A percentile compares a stretch with the other conserved stretches of the same genome.
Evolutionary conservation across 83 land plant genomes (phyloP).

Genomic region (Isoetes engelmannii): DNA sequence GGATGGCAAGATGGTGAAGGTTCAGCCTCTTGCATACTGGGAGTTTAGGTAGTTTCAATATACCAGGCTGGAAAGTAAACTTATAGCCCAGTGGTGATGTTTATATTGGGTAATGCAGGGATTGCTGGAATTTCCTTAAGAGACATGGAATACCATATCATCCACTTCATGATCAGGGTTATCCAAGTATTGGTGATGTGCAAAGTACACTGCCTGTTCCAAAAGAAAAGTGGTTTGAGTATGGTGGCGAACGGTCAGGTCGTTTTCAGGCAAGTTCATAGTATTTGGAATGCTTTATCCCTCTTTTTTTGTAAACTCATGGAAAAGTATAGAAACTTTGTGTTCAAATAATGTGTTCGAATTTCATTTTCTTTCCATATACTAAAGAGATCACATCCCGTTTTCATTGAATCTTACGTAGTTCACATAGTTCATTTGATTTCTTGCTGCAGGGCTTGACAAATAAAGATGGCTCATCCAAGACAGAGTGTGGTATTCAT

Average conservation of each 20-base stretch:
- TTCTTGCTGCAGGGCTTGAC: constrained; percentile 36
- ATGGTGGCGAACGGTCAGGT: constrained; percentile 40
- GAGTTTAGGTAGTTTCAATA: constrained; percentile 35
- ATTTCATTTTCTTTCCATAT: too few species aligned
- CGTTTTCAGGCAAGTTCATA: constrained; percentile 28
- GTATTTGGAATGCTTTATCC: not conserved
- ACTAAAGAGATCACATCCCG: not conserved
- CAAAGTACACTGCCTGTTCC: constrained; percentile 40
- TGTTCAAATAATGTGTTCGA: too few species aligned
- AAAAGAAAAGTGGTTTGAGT: constrained; percentile 38
- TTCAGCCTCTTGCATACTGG: constrained; percentile 42
- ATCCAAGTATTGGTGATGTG: constrained; percentile 38
- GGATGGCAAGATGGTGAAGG: constrained; percentile 26
- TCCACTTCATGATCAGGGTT: constrained; percentile 41
- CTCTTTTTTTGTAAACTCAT: too few species aligned
- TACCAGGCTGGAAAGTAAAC: too few species aligned
- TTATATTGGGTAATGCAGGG: too few species aligned
- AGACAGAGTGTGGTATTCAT: constrained; percentile 38
- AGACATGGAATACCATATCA: constrained; percentile 31
- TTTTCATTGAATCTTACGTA: too few species aligned
- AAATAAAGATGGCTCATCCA: constrained; percentile 30
- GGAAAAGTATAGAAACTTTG: too few species aligned
- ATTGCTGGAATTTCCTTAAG: constrained; percentile 32
- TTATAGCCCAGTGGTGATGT: too few species aligned
- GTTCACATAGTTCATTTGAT: too few species aligned